Percentiles rank a stretch among this genome's conserved stretches.
Evolutionary conservation across 23 red algal species (phyloP).

Genomic region (Gracilariopsis chorda): DNA sequence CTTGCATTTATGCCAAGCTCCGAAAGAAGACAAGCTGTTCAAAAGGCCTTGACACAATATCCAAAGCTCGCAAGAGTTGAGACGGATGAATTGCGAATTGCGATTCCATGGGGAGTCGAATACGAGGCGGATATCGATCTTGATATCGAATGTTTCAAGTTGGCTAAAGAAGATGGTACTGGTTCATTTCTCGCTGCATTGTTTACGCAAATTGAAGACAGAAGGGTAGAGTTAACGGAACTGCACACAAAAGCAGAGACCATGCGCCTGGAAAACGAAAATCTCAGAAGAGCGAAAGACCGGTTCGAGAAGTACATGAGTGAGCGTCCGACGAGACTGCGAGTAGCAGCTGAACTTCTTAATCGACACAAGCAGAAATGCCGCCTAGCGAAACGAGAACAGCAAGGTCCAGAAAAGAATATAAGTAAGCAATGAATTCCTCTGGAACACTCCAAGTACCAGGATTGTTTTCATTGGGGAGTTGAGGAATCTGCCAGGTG

Average conservation of each 20-base stretch:
- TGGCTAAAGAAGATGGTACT: background rate
- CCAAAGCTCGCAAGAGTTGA: background rate
- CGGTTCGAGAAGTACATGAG: background rate
- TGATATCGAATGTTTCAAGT: background rate
- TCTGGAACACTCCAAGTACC: background rate
- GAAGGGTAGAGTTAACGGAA: background rate
- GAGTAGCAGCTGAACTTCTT: background rate
- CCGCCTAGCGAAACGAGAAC: conserved; percentile 45
- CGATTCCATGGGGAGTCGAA: conserved; percentile 16
- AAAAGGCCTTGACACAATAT: background rate
- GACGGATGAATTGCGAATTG: background rate
- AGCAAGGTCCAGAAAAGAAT: conserved; percentile 56
- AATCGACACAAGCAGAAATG: background rate
- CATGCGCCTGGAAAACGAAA: background rate
- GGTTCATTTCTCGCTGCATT: background rate
- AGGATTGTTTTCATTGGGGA: background rate
- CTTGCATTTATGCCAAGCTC: background rate
- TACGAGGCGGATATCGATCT: conserved; percentile 2
- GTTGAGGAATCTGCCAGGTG: conserved; percentile 9
- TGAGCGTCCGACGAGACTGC: background rate
- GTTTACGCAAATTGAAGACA: background rate
- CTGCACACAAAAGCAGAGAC: background rate
- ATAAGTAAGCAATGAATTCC: conserved; percentile 43
- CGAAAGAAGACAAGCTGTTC: background rate
- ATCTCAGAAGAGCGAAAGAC: background rate